Conservation (phyloP, 495 filamentous ascomycete species). For the Emericellopsis terricola region DNA sequence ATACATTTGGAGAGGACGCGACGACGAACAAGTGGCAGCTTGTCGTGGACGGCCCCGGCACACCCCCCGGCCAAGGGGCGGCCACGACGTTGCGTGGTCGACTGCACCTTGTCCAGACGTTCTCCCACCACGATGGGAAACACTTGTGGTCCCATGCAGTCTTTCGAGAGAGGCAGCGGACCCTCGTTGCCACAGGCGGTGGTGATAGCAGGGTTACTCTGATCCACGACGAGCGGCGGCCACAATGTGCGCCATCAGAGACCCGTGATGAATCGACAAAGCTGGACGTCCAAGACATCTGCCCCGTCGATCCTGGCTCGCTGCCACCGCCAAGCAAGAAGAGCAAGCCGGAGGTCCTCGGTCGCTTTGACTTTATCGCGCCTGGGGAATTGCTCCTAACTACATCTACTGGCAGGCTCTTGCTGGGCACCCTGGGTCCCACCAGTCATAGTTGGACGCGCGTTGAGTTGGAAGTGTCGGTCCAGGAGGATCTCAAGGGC, state of each 20-base stretch:
- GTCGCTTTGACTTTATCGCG: slow-evolving; percentile 47
- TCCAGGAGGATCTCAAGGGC: slow-evolving; percentile 15
- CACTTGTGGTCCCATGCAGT: slow-evolving; percentile 72
- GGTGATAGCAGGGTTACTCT: slow-evolving; percentile 50
- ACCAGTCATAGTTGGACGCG: not conserved
- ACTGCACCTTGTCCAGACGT: slow-evolving; percentile 34
- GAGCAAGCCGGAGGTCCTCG: slow-evolving; percentile 26
- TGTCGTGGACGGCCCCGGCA: slow-evolving; percentile 2
- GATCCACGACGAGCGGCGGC: slow-evolving; percentile 9
- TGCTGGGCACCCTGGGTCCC: slow-evolving; percentile 23
- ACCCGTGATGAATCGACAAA: too few species aligned
- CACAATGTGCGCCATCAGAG: too few species aligned
- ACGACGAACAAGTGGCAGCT: slow-evolving; percentile 55
- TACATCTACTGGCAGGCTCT: slow-evolving; percentile 40
- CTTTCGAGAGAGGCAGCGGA: slow-evolving; percentile 8
- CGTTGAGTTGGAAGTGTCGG: not conserved
- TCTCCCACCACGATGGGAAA: slow-evolving; percentile 59
- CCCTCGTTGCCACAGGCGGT: slow-evolving; percentile 60
- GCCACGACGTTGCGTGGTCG: too few species aligned
- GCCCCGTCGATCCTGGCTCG: not conserved
- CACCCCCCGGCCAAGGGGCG: slow-evolving; percentile 6
- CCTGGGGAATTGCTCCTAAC: slow-evolving; percentile 36
- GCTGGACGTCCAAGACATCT: not conserved
- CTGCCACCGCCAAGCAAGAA: not conserved
- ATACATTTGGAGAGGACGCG: slow-evolving; percentile 69